These are phyloP conservation scores for Cryptococcus sp. DNA, from an alignment of 1,284 basidiomycete genomes.

Conservation along the genomic window DNA sequence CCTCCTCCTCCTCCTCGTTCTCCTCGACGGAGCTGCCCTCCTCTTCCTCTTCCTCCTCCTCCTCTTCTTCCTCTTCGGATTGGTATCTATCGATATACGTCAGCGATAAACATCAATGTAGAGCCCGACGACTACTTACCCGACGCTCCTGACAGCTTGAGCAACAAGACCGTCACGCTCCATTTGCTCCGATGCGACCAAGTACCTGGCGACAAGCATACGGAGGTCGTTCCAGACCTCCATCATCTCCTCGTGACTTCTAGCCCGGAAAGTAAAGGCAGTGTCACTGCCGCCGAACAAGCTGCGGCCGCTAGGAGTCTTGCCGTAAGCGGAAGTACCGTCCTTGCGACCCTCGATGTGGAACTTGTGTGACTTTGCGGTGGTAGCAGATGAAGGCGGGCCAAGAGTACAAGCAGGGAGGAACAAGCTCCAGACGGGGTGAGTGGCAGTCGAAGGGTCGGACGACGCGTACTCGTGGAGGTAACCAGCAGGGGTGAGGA, in stretches of 20 bases:
- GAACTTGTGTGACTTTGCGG: slow-evolving; percentile 87
- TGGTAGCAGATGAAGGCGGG: slow-evolving; percentile 72
- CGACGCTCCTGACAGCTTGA: slow-evolving; percentile 85
- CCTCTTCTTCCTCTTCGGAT: slow-evolving; percentile 72
- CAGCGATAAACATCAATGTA: background rate
- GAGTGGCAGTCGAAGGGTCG: slow-evolving; percentile 67
- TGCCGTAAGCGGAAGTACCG: slow-evolving; percentile 54
- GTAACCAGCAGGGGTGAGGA: slow-evolving; percentile 94
- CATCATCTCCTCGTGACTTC: slow-evolving; percentile 96
- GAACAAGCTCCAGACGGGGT: slow-evolving; percentile 87
- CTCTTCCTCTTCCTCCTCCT: slow-evolving; percentile 66
- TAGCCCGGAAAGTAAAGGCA: slow-evolving; percentile 88
- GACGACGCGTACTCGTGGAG: slow-evolving; percentile 86
- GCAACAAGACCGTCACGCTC: slow-evolving; percentile 90
- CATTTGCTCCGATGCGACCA: slow-evolving; percentile 92
- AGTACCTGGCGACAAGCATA: slow-evolving; percentile 94
- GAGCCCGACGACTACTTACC: slow-evolving; percentile 60
- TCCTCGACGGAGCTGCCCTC: slow-evolving; percentile 74
- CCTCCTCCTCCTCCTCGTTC: slow-evolving; percentile 62
- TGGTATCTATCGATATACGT: slow-evolving; percentile 30
- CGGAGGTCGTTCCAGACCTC: slow-evolving; percentile 99
- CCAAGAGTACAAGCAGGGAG: slow-evolving; percentile 94
- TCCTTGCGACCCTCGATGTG: slow-evolving; percentile 93
- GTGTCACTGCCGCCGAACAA: slow-evolving; percentile 58
- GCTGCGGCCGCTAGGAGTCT: slow-evolving; percentile 66